These are phyloP conservation scores for Cyclospora cayetanensis DNA, from an alignment of 169 alveolate genomes.

Conservation along the genomic window DNA sequence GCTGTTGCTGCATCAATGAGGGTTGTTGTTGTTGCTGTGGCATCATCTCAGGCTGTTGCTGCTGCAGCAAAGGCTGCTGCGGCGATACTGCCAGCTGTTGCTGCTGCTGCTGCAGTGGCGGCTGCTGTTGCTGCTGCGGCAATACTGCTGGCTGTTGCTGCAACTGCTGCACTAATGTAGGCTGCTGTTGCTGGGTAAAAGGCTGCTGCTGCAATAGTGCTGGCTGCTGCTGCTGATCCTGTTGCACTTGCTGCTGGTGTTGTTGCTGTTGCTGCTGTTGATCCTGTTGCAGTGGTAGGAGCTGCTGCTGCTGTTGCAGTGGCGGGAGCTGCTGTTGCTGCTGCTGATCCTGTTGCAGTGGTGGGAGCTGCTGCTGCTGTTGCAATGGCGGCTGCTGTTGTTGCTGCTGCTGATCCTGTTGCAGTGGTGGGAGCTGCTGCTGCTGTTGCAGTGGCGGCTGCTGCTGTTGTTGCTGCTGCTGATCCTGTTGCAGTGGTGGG, in stretches of 20 bases:
- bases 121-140: not conserved
- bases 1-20: not conserved
- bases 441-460: not conserved
- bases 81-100: not conserved
- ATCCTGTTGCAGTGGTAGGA: not conserved
- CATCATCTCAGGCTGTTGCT: not conserved
- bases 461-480: not conserved
- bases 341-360: not conserved
- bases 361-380: not conserved
- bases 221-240: not conserved
- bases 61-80: not conserved
- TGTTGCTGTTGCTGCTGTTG: not conserved
- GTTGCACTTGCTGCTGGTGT: not conserved
- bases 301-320: not conserved
- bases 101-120: not conserved
- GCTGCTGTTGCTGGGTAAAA: not conserved
- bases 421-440: not conserved
- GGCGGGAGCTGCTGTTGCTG: not conserved
- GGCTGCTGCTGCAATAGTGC: not conserved
- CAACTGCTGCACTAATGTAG: not conserved
- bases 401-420: not conserved
- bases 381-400: not conserved
- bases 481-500: not conserved
- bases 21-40: not conserved
- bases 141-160: not conserved